Evolutionary conservation across 2,329 filamentous ascomycete species (phyloP).

Genomic region (Fusarium drepaniforme): DNA sequence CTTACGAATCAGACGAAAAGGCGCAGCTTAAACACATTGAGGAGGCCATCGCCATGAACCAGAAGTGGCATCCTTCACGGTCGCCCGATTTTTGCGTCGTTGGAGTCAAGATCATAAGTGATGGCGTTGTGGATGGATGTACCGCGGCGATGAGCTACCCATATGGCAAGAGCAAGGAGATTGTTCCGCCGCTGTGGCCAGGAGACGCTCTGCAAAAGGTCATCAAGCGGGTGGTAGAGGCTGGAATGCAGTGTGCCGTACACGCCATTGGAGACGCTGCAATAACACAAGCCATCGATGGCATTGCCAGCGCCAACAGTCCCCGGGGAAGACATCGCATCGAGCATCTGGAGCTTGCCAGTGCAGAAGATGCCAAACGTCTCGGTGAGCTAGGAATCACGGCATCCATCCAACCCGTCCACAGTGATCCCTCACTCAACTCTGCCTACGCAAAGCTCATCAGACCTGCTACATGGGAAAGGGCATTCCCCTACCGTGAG

Average conservation of each 20-base stretch:
- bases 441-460: conserved; percentile 71
- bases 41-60: conserved; percentile 56
- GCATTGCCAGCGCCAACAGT: conserved; percentile 58
- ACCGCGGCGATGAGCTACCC: conserved; percentile 72
- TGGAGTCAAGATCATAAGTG: conserved; percentile 74
- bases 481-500: conserved; percentile 74
- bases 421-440: conserved; percentile 71
- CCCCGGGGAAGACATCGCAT: conserved; percentile 69
- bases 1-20: conserved; percentile 49
- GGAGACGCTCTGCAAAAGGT: conserved; percentile 64
- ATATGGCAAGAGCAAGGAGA: conserved; percentile 62
- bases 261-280: conserved; percentile 75
- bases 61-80: conserved; percentile 40
- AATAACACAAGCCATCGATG: conserved; percentile 68
- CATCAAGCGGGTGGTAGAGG: conserved; percentile 64
- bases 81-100: conserved; percentile 57
- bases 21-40: conserved; percentile 56
- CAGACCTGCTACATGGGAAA: conserved; percentile 63
- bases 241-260: conserved; percentile 70
- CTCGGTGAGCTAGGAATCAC: conserved; percentile 71
- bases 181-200: conserved; percentile 65
- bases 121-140: conserved; percentile 75
- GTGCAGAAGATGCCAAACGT: conserved; percentile 64
- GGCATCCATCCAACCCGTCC: conserved; percentile 69
- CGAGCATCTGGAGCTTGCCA: conserved; percentile 73